phyloP scores from a whole-genome alignment of 2,329 filamentous ascomycete genomes.

The Beauveria pseudobassiana region DNA sequence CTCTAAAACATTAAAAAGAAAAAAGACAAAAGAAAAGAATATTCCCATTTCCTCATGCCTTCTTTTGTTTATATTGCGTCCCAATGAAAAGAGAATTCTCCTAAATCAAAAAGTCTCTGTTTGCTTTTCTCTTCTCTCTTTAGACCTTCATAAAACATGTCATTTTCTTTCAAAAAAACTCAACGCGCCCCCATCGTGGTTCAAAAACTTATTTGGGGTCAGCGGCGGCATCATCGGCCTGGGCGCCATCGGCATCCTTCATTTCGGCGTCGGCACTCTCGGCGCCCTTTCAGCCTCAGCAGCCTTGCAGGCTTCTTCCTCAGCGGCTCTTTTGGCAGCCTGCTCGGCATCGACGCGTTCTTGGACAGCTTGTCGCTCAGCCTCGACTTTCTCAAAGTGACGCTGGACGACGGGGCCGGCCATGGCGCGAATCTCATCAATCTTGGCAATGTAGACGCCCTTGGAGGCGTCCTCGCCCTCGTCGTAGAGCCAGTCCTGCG shows the following conservation, averaged over 20 bases:
- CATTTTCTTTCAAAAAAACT: slow-evolving; percentile 8
- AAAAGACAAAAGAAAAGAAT: slow-evolving; percentile 6
- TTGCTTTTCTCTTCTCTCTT: slow-evolving; percentile 12
- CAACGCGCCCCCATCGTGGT: neutral
- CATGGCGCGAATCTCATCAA: slow-evolving; percentile 87
- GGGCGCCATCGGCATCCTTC: slow-evolving; percentile 48
- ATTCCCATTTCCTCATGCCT: slow-evolving; percentile 8
- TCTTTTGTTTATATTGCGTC: slow-evolving; percentile 7
- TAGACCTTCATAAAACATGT: slow-evolving; percentile 16
- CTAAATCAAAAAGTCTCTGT: slow-evolving; percentile 8
- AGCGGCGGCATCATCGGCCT: slow-evolving; percentile 37
- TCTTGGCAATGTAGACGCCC: slow-evolving; percentile 87
- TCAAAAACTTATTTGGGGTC: slow-evolving; percentile 27
- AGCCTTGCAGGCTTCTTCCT: slow-evolving; percentile 49
- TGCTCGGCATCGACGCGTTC: slow-evolving; percentile 72
- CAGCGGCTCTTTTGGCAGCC: slow-evolving; percentile 62
- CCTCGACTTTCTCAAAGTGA: slow-evolving; percentile 90
- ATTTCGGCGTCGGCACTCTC: slow-evolving; percentile 54
- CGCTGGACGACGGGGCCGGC: slow-evolving; percentile 89
- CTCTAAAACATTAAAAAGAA: slow-evolving; percentile 11
- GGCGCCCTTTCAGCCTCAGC: slow-evolving; percentile 40
- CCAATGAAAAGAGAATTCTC: slow-evolving; percentile 7
- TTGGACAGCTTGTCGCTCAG: slow-evolving; percentile 70
- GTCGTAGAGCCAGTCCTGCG: slow-evolving; percentile 94
- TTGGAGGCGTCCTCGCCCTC: slow-evolving; percentile 93